Conservation (phyloP, 192 early-diverging fungal species). For the Umbelopsis sp. region DNA sequence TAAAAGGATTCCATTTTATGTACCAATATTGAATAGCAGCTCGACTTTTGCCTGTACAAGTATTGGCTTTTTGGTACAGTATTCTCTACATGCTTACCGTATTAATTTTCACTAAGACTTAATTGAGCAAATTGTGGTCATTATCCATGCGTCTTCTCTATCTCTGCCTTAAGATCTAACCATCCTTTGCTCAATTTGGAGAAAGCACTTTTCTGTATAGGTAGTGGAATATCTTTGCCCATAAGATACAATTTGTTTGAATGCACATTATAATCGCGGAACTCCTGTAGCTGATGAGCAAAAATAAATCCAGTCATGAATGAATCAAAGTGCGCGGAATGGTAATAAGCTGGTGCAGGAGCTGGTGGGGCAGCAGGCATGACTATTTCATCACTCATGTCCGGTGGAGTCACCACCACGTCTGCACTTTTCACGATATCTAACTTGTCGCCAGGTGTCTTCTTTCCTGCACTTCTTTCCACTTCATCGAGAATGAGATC, state of each 20-base stretch:
- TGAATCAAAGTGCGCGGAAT: slow-evolving; percentile 93
- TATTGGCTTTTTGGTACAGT: too few species aligned
- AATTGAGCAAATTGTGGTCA: too few species aligned
- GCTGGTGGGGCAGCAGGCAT: background rate
- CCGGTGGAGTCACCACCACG: slow-evolving; percentile 18
- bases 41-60: too few species aligned
- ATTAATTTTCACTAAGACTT: too few species aligned
- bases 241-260: slow-evolving; percentile 88
- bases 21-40: too few species aligned
- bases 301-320: slow-evolving; percentile 96
- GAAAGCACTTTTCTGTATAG: slow-evolving; percentile 62
- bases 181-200: slow-evolving; percentile 53
- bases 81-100: too few species aligned
- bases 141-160: background rate
- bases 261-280: slow-evolving; percentile 45
- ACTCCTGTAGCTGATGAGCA: slow-evolving; percentile 48
- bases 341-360: slow-evolving; percentile 52
- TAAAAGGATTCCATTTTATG: too few species aligned
- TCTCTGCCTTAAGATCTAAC: background rate
- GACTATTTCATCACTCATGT: slow-evolving; percentile 22
- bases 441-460: slow-evolving; percentile 5
- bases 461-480: slow-evolving; percentile 31
- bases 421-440: background rate
- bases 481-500: slow-evolving; percentile 84
- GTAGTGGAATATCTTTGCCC: slow-evolving; percentile 75